These are phyloP conservation scores for Pulveroboletus sp. DNA, from an alignment of 768 basidiomycete species.

Conservation along the genomic window DNA sequence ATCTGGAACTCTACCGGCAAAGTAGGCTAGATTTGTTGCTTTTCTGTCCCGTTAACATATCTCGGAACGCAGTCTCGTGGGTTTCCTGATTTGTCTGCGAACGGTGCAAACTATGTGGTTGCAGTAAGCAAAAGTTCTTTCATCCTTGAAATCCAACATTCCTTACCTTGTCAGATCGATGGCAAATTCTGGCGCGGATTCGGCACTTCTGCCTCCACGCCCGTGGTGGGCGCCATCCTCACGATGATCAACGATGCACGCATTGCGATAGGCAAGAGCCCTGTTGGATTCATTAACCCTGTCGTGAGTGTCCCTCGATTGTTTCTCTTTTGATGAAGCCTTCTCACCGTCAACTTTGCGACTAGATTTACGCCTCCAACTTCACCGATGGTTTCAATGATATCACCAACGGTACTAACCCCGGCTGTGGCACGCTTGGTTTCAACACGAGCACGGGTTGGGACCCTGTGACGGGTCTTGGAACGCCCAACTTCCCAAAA, in stretches of 20 bases:
- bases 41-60: constrained; percentile 7
- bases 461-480: constrained; percentile 47
- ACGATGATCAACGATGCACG: constrained; percentile 62
- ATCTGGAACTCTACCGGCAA: constrained; percentile 48
- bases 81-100: constrained; percentile 60
- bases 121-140: constrained; percentile 11
- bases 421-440: constrained; percentile 43
- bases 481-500: constrained; percentile 41
- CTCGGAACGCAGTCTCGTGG: constrained; percentile 45
- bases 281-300: constrained; percentile 63
- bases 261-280: constrained; percentile 40
- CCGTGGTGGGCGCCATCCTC: constrained; percentile 61
- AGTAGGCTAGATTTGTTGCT: constrained; percentile 15
- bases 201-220: constrained; percentile 57
- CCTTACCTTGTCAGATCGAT: constrained; percentile 28
- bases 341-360: not conserved
- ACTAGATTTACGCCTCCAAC: constrained; percentile 36
- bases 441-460: constrained; percentile 30
- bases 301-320: constrained; percentile 30
- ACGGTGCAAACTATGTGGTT: constrained; percentile 38
- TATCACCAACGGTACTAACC: constrained; percentile 42
- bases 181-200: constrained; percentile 41
- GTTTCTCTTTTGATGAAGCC: constrained; percentile 8
- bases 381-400: constrained; percentile 48
- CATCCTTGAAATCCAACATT: constrained; percentile 12